Evolutionary conservation across 495 filamentous ascomycete genomes (phyloP), one percentile per base, ranked within the genome.

Genomic region (Aspergillus campestris): DNA sequence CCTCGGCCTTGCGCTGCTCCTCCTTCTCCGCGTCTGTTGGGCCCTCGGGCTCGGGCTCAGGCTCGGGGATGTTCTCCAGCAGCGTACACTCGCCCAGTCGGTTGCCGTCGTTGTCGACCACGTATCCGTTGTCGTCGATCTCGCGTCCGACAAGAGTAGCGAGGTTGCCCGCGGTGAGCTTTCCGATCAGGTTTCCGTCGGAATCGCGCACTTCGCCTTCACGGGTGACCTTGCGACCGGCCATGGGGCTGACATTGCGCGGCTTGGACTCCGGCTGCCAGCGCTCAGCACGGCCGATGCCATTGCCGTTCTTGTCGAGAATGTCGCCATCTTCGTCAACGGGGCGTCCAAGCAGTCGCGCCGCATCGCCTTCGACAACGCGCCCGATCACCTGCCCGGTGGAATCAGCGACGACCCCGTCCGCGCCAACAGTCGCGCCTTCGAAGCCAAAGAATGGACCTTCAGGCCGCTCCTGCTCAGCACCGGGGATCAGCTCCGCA

Each of bases 261-360:
- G 84, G 72, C 55, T 86, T 82, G 69, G 82, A 79, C 48, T 86
- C 82, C 7, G 86, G 84, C 48, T 83, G 78, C 84, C 84, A 92
- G 34, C 88, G 77, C 63, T 91, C 86, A 18, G 87, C 87, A 44
- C 82, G 80, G 33, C 88, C 88, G 11, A 94, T 74, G 30, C 73
- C 72, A 61, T 94, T 94, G 50, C 88, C 88, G 52, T 86, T 84
- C 66, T 79, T 81, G 67, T 94, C 88, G 38, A 81, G 62, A 15
- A 94, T 76, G 47, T 94, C 87, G 27, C 88, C 88, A 48, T 92
- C 86, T 45, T 86, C 82, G 52, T 94, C 88, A 27, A 92, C 86
- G 8, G 70, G 65, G 48, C 87, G 84, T 12, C 88, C 88, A 27
- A 79, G 69, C 3, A 94, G 78, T 15, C 76, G 65, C 64, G 84